Percentiles rank a stretch among this genome's conserved stretches.
These are phyloP conservation scores for Aureobasidium musti DNA, from an alignment of 2,329 filamentous ascomycete species.

Conservation along the genomic window DNA sequence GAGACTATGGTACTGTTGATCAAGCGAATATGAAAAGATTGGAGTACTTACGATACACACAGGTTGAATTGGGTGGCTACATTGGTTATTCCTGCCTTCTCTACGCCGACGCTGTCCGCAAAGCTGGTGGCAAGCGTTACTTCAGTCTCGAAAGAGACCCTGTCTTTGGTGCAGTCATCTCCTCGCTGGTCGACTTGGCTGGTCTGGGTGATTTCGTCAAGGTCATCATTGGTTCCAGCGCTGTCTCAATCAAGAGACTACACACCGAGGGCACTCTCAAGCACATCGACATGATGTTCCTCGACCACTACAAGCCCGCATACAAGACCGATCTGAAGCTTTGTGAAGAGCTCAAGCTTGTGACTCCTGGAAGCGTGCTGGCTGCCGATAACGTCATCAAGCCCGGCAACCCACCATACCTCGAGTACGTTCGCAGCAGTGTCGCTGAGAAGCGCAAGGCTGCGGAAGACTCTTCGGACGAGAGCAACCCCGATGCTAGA, in stretches of 20 bases:
- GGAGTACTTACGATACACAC: constrained; percentile 33
- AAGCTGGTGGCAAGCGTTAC: constrained; percentile 65
- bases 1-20: constrained; percentile 57
- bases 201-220: constrained; percentile 70
- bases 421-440: constrained; percentile 68
- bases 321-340: constrained; percentile 75
- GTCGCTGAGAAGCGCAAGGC: constrained; percentile 62
- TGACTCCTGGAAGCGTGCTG: constrained; percentile 63
- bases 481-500: constrained; percentile 41
- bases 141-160: constrained; percentile 73
- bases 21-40: constrained; percentile 21
- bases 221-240: constrained; percentile 69
- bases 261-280: constrained; percentile 56
- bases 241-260: constrained; percentile 64
- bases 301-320: constrained; percentile 78
- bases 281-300: constrained; percentile 70
- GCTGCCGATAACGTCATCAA: constrained; percentile 72
- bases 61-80: constrained; percentile 77
- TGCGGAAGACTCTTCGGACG: constrained; percentile 38
- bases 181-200: constrained; percentile 69
- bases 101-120: constrained; percentile 67
- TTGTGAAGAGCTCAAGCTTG: constrained; percentile 68
- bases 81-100: constrained; percentile 79
- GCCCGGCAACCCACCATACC: constrained; percentile 69
- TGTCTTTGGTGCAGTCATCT: constrained; percentile 70